phyloP scores from a whole-genome alignment of 768 basidiomycete genomes.

The Pleurotus cornucopiae region DNA sequence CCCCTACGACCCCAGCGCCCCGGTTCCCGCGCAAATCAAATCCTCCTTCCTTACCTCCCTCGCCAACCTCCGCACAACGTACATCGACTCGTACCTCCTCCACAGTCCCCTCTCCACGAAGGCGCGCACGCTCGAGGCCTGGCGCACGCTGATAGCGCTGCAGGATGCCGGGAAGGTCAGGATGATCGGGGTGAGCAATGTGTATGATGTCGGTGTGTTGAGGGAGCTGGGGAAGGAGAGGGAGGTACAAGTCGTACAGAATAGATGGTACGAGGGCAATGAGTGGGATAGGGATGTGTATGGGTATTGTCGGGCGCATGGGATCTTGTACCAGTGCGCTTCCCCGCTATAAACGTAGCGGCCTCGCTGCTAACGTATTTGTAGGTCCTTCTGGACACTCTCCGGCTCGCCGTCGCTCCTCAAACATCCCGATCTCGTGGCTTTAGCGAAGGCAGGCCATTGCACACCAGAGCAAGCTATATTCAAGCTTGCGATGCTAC shows the following conservation, averaged over 20 bases:
- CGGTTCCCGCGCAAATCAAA: constrained; percentile 55
- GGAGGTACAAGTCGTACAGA: constrained; percentile 73
- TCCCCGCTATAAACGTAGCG: background rate
- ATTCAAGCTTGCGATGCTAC: constrained; percentile 63
- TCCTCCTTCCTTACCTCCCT: constrained; percentile 64
- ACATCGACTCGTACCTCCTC: constrained; percentile 75
- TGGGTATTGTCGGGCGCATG: constrained; percentile 57
- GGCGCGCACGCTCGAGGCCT: constrained; percentile 64
- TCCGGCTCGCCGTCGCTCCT: constrained; percentile 70
- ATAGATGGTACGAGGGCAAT: constrained; percentile 82
- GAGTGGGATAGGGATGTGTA: constrained; percentile 67
- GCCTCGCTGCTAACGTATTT: background rate
- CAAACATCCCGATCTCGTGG: constrained; percentile 37
- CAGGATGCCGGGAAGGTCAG: constrained; percentile 63
- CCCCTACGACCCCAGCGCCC: constrained; percentile 60
- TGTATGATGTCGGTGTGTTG: constrained; percentile 60
- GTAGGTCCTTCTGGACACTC: constrained; percentile 87
- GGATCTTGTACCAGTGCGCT: constrained; percentile 68
- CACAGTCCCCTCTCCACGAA: constrained; percentile 68
- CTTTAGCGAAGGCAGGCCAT: constrained; percentile 39
- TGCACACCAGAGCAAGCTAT: constrained; percentile 64
- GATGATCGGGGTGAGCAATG: constrained; percentile 74
- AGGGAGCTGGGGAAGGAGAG: constrained; percentile 46
- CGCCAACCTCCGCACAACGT: constrained; percentile 62
- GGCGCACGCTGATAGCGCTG: constrained; percentile 54